Conservation (phyloP, 176 grass and related monocot species). For the Oryza meyeriana region DNA sequence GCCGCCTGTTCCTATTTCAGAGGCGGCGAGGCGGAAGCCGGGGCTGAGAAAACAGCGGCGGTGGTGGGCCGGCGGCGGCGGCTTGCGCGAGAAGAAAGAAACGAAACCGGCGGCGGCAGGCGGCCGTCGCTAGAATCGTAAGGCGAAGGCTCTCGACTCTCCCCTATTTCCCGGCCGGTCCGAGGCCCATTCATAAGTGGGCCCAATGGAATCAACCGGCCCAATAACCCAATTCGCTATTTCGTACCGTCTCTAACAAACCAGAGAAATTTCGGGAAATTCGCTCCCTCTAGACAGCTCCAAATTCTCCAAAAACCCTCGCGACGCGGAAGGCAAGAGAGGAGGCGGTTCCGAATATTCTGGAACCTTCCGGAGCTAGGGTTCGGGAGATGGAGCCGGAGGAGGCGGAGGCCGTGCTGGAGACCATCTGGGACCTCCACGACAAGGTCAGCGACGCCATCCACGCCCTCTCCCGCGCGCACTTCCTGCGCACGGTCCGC, state of each 20-base stretch:
- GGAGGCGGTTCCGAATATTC: background rate
- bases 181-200: too few relatives aligned
- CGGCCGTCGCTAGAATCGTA: conserved; percentile 29
- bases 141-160: background rate
- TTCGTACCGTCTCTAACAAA: background rate
- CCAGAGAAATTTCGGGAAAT: background rate
- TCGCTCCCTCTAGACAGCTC: conserved; percentile 37
- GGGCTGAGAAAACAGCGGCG: background rate
- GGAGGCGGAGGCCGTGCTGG: conserved; percentile 63
- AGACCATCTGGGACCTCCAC: conserved; percentile 95
- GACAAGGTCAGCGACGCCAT: conserved; percentile 94
- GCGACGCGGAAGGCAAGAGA: conserved; percentile 19
- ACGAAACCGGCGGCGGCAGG: conserved; percentile 27
- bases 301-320: conserved; percentile 1
- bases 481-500: conserved; percentile 70
- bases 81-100: conserved; percentile 50
- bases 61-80: background rate
- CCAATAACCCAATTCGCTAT: background rate
- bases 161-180: too few relatives aligned
- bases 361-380: conserved; percentile 33
- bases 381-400: conserved; percentile 56
- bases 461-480: conserved; percentile 73
- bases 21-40: background rate
- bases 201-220: too few relatives aligned
- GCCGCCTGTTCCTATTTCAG: background rate